These are phyloP conservation scores for Chrysoporthe austroafricana DNA, from an alignment of 2,329 filamentous ascomycete species.

Conservation along the genomic window DNA sequence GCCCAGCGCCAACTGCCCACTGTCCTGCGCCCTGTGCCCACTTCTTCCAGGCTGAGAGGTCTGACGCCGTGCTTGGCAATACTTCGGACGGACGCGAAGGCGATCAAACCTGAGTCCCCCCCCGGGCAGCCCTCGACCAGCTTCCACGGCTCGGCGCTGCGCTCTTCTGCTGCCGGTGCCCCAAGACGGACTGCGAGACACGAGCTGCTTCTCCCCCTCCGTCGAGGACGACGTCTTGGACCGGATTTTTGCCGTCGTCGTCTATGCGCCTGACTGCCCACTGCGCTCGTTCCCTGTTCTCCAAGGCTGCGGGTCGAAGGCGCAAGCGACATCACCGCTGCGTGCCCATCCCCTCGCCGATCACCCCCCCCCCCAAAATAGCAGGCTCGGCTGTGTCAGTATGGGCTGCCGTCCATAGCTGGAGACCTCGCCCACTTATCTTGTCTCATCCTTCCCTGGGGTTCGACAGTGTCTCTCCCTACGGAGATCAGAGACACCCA, in stretches of 20 bases:
- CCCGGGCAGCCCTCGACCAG: slow-evolving; percentile 6
- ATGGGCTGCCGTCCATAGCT: slow-evolving; percentile 28
- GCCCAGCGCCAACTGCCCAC: not conserved
- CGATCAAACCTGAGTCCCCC: slow-evolving; percentile 23
- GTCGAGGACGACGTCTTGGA: not conserved
- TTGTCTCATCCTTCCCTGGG: slow-evolving; percentile 16
- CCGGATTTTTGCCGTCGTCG: not conserved
- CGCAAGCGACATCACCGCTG: not conserved
- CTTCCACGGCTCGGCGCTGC: slow-evolving; percentile 3
- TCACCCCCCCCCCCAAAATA: slow-evolving; percentile 13
- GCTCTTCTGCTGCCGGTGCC: not conserved
- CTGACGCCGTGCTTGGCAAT: slow-evolving; percentile 24
- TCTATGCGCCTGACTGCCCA: not conserved
- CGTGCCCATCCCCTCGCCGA: slow-evolving; percentile 4
- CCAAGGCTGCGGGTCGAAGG: not conserved
- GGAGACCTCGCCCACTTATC: slow-evolving; percentile 20
- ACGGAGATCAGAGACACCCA: slow-evolving; percentile 3
- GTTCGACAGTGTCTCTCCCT: slow-evolving; percentile 17
- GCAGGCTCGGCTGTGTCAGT: slow-evolving; percentile 19
- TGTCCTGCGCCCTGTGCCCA: not conserved
- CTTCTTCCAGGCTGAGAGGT: not conserved
- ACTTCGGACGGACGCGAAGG: slow-evolving; percentile 25
- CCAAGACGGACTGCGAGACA: not conserved
- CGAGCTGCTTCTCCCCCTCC: not conserved
- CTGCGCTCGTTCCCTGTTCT: not conserved